A percentile compares a stretch with the other conserved stretches of the same genome.
Evolutionary conservation across 148 eudicot species (phyloP).

Genomic region (Rhododendron molle): DNA sequence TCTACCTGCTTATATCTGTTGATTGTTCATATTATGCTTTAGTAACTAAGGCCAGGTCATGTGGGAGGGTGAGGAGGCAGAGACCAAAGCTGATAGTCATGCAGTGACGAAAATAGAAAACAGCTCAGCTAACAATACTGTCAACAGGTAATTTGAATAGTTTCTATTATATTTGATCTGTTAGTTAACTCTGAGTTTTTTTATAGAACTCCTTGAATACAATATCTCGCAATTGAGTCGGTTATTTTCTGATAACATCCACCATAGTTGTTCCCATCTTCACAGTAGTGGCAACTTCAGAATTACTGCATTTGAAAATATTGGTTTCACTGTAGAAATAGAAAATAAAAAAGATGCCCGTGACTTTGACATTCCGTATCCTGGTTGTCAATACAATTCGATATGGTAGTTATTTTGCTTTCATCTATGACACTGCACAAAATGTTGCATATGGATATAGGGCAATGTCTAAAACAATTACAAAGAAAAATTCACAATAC

Average conservation of each 20-base stretch:
- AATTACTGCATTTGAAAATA: not conserved
- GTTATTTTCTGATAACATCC: not conserved
- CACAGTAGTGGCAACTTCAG: not conserved
- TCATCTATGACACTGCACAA: not conserved
- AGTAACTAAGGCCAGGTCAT: slow-evolving; percentile 98
- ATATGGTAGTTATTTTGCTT: not conserved
- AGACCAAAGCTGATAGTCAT: slow-evolving; percentile 30
- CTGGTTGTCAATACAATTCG: not conserved
- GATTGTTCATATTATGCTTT: slow-evolving; percentile 16
- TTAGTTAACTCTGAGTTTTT: not conserved
- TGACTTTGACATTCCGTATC: not conserved
- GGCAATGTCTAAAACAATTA: slow-evolving; percentile 2
- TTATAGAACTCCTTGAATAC: not conserved
- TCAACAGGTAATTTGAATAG: slow-evolving; percentile 47
- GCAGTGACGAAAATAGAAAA: slow-evolving; percentile 28
- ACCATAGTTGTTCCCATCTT: not conserved
- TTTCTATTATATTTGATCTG: not conserved
- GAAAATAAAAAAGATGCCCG: not conserved
- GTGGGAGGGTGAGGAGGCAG: slow-evolving; percentile 86
- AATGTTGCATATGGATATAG: slow-evolving; percentile 25
- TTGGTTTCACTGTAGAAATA: not conserved
- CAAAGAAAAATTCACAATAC: not conserved
- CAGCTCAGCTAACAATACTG: slow-evolving; percentile 25
- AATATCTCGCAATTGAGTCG: not conserved
- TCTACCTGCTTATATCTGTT: slow-evolving; percentile 2